Conservation (phyloP, 148 eudicot species). For the Persicaria tinctoria region DNA sequence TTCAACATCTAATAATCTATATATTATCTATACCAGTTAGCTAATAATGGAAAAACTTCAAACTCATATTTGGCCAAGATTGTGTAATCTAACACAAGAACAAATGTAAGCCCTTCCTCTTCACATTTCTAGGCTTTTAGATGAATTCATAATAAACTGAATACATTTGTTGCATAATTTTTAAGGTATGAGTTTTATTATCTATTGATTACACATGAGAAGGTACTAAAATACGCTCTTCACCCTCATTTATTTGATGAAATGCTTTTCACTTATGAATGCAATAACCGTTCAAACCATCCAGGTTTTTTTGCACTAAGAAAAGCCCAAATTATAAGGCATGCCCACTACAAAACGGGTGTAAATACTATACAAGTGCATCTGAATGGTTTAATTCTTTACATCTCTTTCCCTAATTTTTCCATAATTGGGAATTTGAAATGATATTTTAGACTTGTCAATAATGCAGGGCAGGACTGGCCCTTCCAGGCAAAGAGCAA, state of each 20-base stretch:
- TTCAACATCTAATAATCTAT: not conserved
- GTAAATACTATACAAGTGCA: constrained; percentile 19
- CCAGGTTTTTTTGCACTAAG: constrained; percentile 21
- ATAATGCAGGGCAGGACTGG: constrained; percentile 4
- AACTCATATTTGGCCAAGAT: constrained; percentile 17
- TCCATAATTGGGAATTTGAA: not conserved
- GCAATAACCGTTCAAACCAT: not conserved
- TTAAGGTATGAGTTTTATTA: constrained; percentile 20
- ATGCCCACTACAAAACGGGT: constrained; percentile 14
- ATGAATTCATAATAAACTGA: not conserved
- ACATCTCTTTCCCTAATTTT: not conserved
- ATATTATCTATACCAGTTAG: constrained; percentile 4
- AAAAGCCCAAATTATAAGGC: constrained; percentile 16
- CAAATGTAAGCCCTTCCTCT: constrained; percentile 13
- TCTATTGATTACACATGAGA: constrained; percentile 20
- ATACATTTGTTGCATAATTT: not conserved
- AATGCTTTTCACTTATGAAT: not conserved
- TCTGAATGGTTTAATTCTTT: constrained; percentile 8
- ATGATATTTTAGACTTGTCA: not conserved
- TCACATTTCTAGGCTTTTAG: not conserved
- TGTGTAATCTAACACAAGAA: constrained; percentile 3
- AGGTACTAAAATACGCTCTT: constrained; percentile 11
- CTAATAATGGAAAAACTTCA: constrained; percentile 15
- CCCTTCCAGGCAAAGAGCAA: not conserved
- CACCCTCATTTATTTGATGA: not conserved